Evolutionary conservation across 208 protist species (phyloP), one percentile per base, ranked within the genome.

Genomic region (Trypanosoma theileri): DNA sequence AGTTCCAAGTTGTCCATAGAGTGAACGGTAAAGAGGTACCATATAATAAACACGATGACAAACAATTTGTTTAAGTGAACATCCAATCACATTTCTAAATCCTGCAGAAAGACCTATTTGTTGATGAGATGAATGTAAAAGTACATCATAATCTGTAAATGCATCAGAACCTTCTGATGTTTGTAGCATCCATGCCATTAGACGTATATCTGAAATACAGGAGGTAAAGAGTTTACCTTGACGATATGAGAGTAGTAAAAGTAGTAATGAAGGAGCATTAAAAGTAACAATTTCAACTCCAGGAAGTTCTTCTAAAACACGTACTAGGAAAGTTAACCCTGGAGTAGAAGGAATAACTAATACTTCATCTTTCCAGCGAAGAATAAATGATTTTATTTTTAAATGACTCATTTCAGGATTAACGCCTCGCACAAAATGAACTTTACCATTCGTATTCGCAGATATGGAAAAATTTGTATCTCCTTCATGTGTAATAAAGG

Each of bases 251-350:
- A 94, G 71, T 31, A 94, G 66, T 46, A 81, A 40, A 26, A 96
- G 68, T 54, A 94, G 60, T 19, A 92, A 42, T 41, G 81, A 78
- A 40, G 85, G 87, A 24, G 90, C 90, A 65, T 93, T 86, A 65
- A 91, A 96, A 16, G 90, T 96, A 61, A 96, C 89, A 62, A 96
- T 46, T 73, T 96, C 87, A 21, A 96, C 90, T n/a, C 90, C 90
- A 31, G 77, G 61, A 24, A 93, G 80, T 53, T 91, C 82, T 41
- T 68, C 66, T 17, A 89, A 42, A 21, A 95, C 71, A n/a, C 81
- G 71, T 46, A 84, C 75, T 19, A 95, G 68, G 56, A 95, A 84
- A 10, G 58, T 57, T 10, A 95, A 61, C 24, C 71, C 89, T 12
- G 28, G 17, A 21, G 56, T 51, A 42, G 79, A 51, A 19, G 61